A percentile compares a stretch with the other conserved stretches of the same genome.
These are phyloP conservation scores for Senecio squalidus DNA, from an alignment of 140 eudicot genomes.

Conservation along the genomic window DNA sequence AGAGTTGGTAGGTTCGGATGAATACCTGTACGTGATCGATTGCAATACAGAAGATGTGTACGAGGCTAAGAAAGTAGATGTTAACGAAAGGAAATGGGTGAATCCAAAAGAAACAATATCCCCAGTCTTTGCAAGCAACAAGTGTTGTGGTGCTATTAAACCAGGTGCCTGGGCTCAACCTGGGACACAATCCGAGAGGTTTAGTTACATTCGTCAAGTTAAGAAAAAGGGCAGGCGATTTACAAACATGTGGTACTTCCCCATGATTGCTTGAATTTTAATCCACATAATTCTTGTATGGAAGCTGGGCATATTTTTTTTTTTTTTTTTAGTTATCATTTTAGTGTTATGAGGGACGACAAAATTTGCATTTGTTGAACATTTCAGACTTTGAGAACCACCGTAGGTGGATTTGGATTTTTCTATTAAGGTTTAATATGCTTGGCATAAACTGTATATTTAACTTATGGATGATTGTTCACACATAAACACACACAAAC, in stretches of 20 bases:
- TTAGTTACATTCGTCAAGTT: not conserved
- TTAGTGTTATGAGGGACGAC: not conserved
- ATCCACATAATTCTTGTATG: not conserved
- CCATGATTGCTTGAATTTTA: conserved; percentile 6
- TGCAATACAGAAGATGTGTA: too few species aligned
- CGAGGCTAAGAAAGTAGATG: not conserved
- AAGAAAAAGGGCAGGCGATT: not conserved
- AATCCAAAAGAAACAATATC: not conserved
- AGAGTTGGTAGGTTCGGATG: conserved; percentile 8
- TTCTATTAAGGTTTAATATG: not conserved
- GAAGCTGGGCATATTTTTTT: not conserved
- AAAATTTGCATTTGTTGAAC: not conserved
- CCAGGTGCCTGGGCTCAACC: conserved; percentile 6
- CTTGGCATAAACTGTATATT: not conserved
- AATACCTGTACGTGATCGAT: not conserved
- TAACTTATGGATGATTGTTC: too few species aligned
- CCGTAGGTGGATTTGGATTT: not conserved
- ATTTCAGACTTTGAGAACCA: not conserved
- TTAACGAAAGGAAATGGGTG: conserved; percentile 12
- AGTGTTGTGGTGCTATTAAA: conserved; percentile 12
- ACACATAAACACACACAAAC: not conserved
- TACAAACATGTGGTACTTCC: conserved; percentile 8
- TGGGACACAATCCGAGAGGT: not conserved
- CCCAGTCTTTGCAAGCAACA: not conserved
- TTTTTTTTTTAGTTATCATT: too few species aligned